phyloP scores from a whole-genome alignment of 2,329 filamentous ascomycete genomes.

The Rhytidhysteron rufulum region DNA sequence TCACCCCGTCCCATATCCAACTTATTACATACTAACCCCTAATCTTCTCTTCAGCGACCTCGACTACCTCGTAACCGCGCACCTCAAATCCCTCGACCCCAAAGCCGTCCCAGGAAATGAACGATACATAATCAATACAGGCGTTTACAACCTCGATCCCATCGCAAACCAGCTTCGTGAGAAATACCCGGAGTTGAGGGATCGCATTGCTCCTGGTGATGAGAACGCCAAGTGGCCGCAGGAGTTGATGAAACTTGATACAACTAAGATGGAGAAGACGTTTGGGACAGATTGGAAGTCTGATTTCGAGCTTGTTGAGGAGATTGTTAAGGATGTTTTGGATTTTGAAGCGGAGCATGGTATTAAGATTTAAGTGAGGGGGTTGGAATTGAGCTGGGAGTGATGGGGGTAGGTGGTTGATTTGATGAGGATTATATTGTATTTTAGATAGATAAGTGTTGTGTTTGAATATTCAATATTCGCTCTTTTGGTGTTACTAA shows the following conservation, averaged over 20 bases:
- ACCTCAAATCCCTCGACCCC: slow-evolving; percentile 9
- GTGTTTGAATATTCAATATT: too few relatives aligned
- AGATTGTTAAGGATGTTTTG: slow-evolving; percentile 9
- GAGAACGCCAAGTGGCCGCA: slow-evolving; percentile 1
- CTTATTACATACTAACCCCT: neutral
- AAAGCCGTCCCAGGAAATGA: slow-evolving; percentile 11
- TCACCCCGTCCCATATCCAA: neutral
- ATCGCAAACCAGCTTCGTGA: slow-evolving; percentile 7
- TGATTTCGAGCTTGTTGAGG: slow-evolving; percentile 9
- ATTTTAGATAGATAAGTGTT: too few relatives aligned
- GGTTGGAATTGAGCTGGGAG: too few relatives aligned
- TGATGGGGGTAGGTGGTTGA: too few relatives aligned
- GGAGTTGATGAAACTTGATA: slow-evolving; percentile 9
- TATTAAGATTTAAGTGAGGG: too few relatives aligned
- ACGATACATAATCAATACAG: slow-evolving; percentile 9
- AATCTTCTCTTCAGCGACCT: slow-evolving; percentile 9
- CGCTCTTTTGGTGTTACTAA: too few relatives aligned
- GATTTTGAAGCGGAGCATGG: neutral
- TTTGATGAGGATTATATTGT: too few relatives aligned
- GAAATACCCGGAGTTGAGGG: slow-evolving; percentile 8
- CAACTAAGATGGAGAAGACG: slow-evolving; percentile 9
- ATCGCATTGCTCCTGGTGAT: slow-evolving; percentile 8
- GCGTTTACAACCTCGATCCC: slow-evolving; percentile 5
- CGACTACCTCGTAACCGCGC: slow-evolving; percentile 12
- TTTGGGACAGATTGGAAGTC: slow-evolving; percentile 16